Base-by-base conservation (phyloP, 352 stramenopile genomes). In the Phytophthora uliginosa region DNA sequence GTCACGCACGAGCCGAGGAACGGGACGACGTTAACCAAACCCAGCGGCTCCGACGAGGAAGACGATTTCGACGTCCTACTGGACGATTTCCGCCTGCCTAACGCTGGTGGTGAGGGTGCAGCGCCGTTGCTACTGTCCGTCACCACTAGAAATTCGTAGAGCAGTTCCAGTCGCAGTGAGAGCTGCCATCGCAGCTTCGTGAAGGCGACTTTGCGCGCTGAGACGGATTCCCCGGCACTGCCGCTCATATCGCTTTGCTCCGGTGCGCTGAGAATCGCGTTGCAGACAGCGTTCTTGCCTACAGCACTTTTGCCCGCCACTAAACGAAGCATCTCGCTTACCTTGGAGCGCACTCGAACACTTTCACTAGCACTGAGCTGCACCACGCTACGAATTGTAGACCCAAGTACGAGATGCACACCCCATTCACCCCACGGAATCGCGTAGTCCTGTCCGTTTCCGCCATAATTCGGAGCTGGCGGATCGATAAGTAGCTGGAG, bases 381-480 rank as follows among this genome's bases (percentile, higher is more conserved):
- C 1, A 94, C 68, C 2, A 95, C 78, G 47, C 83, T 91, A 7
- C 89, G 86, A 45, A 95, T 83, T 0, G 87, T 95, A 8, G 85
- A 95, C 0, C 84, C 81, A 8, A 95, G 69, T 36, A 94, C 83
- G 31, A 95, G 70, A 48, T 95, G 84, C 3, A 95, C 86, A 0
- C 88, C 88, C 88, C 88, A 95, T 28, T 95, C 88, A 0, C 79
- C 81, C 88, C 88, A 95, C 5, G 88, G 88, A 56, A 94, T 91
- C 2, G 77, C 79, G 56, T 86, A 93, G 38, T 81, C 78, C 17
- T 63, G 9, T 28, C 31, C 59, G 47, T 59, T n/a, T 2, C 65
- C 60, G 6, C 48, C 48, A 17, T 53, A 66, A 2, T 42, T 73
- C 20, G 40, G 57, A 17, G n/a, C 56, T 7, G 80, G 83, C 6